Percentiles rank a stretch among this genome's conserved stretches.
Evolutionary conservation across 352 stramenopile genomes (phyloP).

Genomic region (Proteromonas lacertae): DNA sequence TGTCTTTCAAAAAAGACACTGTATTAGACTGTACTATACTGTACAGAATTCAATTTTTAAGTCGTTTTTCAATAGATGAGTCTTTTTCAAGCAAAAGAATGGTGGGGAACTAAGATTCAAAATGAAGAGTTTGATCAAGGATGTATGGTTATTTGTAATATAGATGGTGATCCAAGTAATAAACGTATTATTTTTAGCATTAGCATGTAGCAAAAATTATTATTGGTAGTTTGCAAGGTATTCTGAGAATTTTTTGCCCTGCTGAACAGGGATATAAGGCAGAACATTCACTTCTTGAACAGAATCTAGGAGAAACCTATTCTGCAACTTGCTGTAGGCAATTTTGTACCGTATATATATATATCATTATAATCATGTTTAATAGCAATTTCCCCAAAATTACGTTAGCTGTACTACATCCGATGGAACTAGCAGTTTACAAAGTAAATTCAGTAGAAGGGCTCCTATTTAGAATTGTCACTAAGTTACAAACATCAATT

Average conservation of each 20-base stretch:
- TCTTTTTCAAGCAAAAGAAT: constrained; percentile 45
- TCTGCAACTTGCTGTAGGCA: too few relatives aligned
- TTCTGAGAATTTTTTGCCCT: constrained; percentile 37
- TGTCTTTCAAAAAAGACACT: too few relatives aligned
- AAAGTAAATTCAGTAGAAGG: constrained; percentile 22
- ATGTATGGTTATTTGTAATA: constrained; percentile 30
- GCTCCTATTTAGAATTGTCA: constrained; percentile 4
- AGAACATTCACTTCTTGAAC: constrained; percentile 10
- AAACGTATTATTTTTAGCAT: constrained; percentile 10
- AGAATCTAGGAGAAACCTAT: constrained; percentile 30
- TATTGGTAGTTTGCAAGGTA: constrained; percentile 34
- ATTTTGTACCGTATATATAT: too few relatives aligned
- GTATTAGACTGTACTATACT: too few relatives aligned
- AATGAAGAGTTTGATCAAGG: constrained; percentile 35
- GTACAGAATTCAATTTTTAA: not conserved
- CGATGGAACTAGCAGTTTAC: constrained; percentile 29
- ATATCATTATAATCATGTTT: constrained; percentile 39
- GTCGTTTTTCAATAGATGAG: not conserved
- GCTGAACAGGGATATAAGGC: constrained; percentile 26
- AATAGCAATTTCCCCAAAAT: constrained; percentile 33
- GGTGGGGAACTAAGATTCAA: constrained; percentile 27
- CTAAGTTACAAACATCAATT: constrained; percentile 39
- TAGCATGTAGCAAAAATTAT: constrained; percentile 31
- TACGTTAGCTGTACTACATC: constrained; percentile 40
- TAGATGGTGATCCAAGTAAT: constrained; percentile 29